Evolutionary conservation across 1,139 yeast genomes (phyloP), one percentile per base, ranked within the genome.

Genomic region (Yamadazyma dendronema): DNA sequence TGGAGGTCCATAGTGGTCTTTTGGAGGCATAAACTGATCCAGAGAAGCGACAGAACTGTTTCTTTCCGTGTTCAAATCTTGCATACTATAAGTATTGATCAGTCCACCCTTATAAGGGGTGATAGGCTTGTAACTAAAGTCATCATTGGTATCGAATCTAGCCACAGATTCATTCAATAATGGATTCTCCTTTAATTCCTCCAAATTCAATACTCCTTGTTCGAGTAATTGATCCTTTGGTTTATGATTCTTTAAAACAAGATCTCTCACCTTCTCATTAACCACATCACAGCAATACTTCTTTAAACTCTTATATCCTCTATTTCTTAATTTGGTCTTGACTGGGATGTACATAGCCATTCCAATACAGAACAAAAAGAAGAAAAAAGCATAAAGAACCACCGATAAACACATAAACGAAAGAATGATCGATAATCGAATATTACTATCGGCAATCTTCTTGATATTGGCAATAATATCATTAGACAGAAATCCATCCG

Each of bases 381-480:
- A 74, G 66, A 84, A 84, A 40, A 84, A 61, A 11, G 80, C 68
- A 89, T 90, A 88, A 50, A 88, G 72, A n/a, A 76, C 59, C 49
- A 87, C 74, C 3, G 95, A 85, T 43, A 84, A 71, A 34, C 84
- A 68, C 90, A 86, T 86, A 49, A 85, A 74, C 22, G 88, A 77
- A 24, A 88, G 57, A 33, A 87, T 74, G 14, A 88, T 65, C 3
- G 95, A 87, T 50, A 86, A 84, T 31, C 72, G 63, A 41, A 77
- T 61, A 52, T 85, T 81, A 9, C 76, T 65, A 17, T 66, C 58
- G 13, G 94, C 92, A 26, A 87, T 77, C 3, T 59, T 47, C 44
- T 68, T 64, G 31, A 88, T 75, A 29, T 85, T 80, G 5, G 57
- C 56, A 39, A 74, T 60, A 38, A 84, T 74, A 42, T 64, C 69